phyloP scores from a whole-genome alignment of 2,329 filamentous ascomycete species.

The Colletotrichum brevisporum region DNA sequence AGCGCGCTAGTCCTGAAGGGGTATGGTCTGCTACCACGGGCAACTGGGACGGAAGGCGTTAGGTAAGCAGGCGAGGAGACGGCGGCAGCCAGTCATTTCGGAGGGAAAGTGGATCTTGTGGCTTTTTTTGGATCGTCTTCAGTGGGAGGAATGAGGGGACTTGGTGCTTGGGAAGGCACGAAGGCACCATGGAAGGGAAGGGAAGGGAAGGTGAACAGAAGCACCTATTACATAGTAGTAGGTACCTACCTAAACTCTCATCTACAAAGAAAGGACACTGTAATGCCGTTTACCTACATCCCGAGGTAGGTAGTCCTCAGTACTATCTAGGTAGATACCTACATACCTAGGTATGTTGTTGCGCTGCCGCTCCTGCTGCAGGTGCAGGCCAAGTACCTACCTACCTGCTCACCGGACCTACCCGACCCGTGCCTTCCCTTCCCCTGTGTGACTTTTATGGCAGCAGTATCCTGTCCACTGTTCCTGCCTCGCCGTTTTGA shows the following conservation, averaged over 20 bases:
- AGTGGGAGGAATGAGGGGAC: not conserved
- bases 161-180: not conserved
- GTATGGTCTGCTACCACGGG: slow-evolving; percentile 40
- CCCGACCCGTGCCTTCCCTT: not conserved
- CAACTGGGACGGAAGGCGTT: slow-evolving; percentile 31
- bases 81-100: slow-evolving; percentile 10
- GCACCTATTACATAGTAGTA: too few relatives aligned
- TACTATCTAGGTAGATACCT: too few relatives aligned
- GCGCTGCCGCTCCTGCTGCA: too few relatives aligned
- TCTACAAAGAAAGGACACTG: too few relatives aligned
- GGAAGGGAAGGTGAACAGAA: too few relatives aligned
- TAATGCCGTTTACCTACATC: too few relatives aligned
- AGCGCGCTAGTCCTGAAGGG: slow-evolving; percentile 26
- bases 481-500: slow-evolving; percentile 11
- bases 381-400: too few relatives aligned
- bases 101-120: slow-evolving; percentile 1
- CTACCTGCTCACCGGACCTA: not conserved
- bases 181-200: not conserved
- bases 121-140: slow-evolving; percentile 31
- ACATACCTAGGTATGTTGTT: too few relatives aligned
- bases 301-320: too few relatives aligned
- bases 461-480: slow-evolving; percentile 4
- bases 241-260: too few relatives aligned
- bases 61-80: slow-evolving; percentile 5
- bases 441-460: not conserved